phyloP scores from a whole-genome alignment of 1,139 yeast genomes.

The Pichia sp. region DNA sequence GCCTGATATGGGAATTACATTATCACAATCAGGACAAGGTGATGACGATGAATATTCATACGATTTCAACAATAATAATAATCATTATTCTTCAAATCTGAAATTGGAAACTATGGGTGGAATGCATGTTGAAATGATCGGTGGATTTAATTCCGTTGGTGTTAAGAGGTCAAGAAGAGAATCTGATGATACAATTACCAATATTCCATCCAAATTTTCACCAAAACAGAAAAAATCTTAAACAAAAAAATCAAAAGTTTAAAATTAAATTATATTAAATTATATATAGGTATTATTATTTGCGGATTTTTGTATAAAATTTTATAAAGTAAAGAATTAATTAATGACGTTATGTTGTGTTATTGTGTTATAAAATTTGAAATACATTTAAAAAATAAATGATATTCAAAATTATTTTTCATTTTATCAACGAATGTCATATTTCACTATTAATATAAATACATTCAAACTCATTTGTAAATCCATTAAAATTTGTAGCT shows the following conservation, averaged over 20 bases:
- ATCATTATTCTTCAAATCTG: neutral
- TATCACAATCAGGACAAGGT: slow-evolving; percentile 18
- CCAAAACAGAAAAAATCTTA: neutral
- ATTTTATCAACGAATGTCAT: slow-evolving; percentile 2
- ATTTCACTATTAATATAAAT: slow-evolving; percentile 22
- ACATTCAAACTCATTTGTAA: slow-evolving; percentile 35
- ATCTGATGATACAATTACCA: slow-evolving; percentile 6
- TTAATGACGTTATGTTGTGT: no score
- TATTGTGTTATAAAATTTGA: no score
- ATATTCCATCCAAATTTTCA: neutral
- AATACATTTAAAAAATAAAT: no score
- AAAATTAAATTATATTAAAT: no score
- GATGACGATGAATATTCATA: slow-evolving; percentile 18
- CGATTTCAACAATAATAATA: neutral
- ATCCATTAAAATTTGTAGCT: slow-evolving; percentile 84
- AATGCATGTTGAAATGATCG: slow-evolving; percentile 17
- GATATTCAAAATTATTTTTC: no score
- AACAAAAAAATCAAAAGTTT: no score
- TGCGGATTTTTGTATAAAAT: no score
- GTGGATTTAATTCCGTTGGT: slow-evolving; percentile 14
- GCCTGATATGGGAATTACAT: neutral
- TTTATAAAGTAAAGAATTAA: no score
- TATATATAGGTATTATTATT: no score
- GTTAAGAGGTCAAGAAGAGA: slow-evolving; percentile 14
- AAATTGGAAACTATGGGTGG: slow-evolving; percentile 10